Conservation (phyloP, 495 filamentous ascomycete species). For the Hypoxylon fragiforme region DNA sequence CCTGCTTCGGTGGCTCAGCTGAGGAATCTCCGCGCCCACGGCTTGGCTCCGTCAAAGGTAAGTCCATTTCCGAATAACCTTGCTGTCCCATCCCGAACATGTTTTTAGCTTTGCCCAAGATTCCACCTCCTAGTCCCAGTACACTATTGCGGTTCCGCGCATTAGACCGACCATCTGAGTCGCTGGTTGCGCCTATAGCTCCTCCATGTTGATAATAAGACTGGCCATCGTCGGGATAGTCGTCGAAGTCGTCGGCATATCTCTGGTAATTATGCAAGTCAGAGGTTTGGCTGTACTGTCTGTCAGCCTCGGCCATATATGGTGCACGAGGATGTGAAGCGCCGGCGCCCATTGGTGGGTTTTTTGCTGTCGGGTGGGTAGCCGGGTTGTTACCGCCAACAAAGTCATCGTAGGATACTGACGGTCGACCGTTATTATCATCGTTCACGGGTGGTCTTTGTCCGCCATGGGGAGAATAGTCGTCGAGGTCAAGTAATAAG, state of each 20-base stretch:
- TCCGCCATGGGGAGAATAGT: conserved; percentile 72
- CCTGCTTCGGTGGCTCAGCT: conserved; percentile 43
- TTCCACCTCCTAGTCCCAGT: conserved; percentile 79
- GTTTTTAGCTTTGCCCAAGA: conserved; percentile 83
- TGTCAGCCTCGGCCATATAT: conserved; percentile 57
- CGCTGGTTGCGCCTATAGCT: conserved; percentile 49
- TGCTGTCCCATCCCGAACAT: conserved; percentile 84
- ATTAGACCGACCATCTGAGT: conserved; percentile 52
- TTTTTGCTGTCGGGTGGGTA: conserved; percentile 50
- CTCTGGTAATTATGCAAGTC: conserved; percentile 83
- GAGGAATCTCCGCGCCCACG: conserved; percentile 38
- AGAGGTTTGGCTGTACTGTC: conserved; percentile 80
- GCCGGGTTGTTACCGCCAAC: conserved; percentile 65
- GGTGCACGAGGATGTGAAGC: conserved; percentile 54
- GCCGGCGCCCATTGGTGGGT: conserved; percentile 38
- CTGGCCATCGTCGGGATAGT: conserved; percentile 73
- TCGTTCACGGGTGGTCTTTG: conserved; percentile 74
- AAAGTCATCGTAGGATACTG: conserved; percentile 93
- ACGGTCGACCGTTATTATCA: conserved; percentile 74
- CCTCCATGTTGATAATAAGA: conserved; percentile 69
- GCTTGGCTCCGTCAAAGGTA: conserved; percentile 84
- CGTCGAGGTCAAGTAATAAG: conserved; percentile 74
- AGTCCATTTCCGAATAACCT: conserved; percentile 96
- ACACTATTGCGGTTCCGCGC: conserved; percentile 83
- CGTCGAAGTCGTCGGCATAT: conserved; percentile 82